Conservation (phyloP, 139 green algal species). For the Chlamydomonas incerta region DNA sequence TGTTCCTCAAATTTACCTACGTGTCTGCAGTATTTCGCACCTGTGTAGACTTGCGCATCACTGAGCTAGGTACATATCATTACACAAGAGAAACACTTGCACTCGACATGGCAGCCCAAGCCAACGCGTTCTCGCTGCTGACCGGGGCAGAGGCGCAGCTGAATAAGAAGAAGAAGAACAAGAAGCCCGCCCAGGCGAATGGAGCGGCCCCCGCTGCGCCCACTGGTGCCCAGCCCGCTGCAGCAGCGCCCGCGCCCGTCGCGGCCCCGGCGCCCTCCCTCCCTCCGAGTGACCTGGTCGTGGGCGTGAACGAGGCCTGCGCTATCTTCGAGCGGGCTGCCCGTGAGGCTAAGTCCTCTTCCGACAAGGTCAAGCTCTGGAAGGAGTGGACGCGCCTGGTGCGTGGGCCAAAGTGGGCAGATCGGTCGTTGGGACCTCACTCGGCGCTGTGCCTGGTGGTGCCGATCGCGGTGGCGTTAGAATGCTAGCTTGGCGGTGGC, state of each 20-base stretch:
- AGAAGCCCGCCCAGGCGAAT: conserved; percentile 7
- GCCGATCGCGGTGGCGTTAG: too few species aligned
- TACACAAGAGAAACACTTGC: background rate
- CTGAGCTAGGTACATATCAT: too few species aligned
- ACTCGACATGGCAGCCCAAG: conserved; percentile 12
- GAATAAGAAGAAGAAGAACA: conserved; percentile 40
- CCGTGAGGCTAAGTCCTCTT: conserved; percentile 12
- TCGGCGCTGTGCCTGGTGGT: background rate
- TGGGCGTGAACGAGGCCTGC: conserved; percentile 23
- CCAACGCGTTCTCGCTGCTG: conserved; percentile 28
- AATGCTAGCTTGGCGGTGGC: too few species aligned
- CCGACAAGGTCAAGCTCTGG: conserved; percentile 55
- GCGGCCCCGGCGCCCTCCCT: background rate
- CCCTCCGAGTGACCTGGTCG: conserved; percentile 8
- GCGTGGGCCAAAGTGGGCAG: background rate
- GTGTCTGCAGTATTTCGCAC: too few species aligned
- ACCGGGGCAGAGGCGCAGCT: conserved; percentile 22
- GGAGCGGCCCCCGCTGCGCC: background rate
- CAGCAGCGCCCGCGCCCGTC: background rate
- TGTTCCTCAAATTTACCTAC: too few species aligned
- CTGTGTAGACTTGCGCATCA: too few species aligned
- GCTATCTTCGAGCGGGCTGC: conserved; percentile 38
- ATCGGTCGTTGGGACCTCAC: too few species aligned
- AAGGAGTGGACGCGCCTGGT: conserved; percentile 58
- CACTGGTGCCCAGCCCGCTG: background rate